Conservation (phyloP, 2,329 filamentous ascomycete genomes). For the Neonectria magnoliae region DNA sequence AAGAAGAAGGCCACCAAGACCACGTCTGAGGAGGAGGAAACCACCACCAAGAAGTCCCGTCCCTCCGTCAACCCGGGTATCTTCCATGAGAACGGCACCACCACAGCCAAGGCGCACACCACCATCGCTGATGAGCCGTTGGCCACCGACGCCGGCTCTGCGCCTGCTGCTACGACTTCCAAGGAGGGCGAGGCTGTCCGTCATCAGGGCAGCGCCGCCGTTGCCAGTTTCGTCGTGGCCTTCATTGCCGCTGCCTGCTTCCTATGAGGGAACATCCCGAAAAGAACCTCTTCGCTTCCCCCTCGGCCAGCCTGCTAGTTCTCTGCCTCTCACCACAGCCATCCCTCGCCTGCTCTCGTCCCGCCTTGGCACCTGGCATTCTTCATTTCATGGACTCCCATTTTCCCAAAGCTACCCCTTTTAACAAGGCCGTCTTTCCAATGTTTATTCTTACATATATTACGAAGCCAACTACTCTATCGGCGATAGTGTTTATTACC, state of each 20-base stretch:
- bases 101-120: slow-evolving; percentile 28
- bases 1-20: slow-evolving; percentile 32
- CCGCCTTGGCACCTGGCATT: slow-evolving; percentile 37
- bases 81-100: slow-evolving; percentile 63
- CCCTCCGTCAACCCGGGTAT: slow-evolving; percentile 53
- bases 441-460: slow-evolving; percentile 42
- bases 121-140: slow-evolving; percentile 30
- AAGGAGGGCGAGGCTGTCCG: slow-evolving; percentile 58
- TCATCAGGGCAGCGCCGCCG: slow-evolving; percentile 60
- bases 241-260: slow-evolving; percentile 63
- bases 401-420: slow-evolving; percentile 23
- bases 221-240: slow-evolving; percentile 65
- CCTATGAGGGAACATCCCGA: slow-evolving; percentile 47
- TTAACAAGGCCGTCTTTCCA: slow-evolving; percentile 28
- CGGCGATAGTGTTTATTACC: slow-evolving; percentile 50
- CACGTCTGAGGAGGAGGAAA: slow-evolving; percentile 1
- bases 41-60: slow-evolving; percentile 29
- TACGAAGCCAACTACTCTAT: slow-evolving; percentile 41
- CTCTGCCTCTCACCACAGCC: slow-evolving; percentile 7
- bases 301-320: slow-evolving; percentile 30
- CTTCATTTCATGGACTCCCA: slow-evolving; percentile 32
- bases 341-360: slow-evolving; percentile 19
- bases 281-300: slow-evolving; percentile 26
- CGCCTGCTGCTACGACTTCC: slow-evolving; percentile 47
- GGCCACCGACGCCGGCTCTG: slow-evolving; percentile 39